Evolutionary conservation across 768 basidiomycete genomes (phyloP).

Genomic region (Agrocybe pediades): DNA sequence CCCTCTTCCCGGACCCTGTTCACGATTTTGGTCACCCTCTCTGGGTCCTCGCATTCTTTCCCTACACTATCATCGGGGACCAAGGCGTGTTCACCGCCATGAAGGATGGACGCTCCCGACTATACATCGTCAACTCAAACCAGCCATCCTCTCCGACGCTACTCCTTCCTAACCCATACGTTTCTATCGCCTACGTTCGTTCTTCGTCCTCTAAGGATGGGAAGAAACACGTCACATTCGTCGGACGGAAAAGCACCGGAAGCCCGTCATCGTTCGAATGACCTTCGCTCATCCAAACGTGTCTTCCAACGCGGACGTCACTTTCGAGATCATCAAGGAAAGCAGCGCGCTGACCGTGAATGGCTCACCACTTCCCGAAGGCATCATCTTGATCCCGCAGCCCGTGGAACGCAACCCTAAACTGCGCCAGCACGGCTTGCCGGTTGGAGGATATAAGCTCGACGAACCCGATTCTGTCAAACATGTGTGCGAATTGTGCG

Average conservation of each 20-base stretch:
- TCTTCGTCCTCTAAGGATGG: conserved; percentile 29
- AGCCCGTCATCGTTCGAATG: conserved; percentile 36
- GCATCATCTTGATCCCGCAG: conserved; percentile 48
- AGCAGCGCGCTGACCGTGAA: conserved; percentile 2
- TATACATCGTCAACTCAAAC: conserved; percentile 40
- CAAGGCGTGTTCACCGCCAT: conserved; percentile 39
- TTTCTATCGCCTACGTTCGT: conserved; percentile 38
- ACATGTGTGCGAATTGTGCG: background rate
- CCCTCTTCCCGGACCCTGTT: conserved; percentile 45
- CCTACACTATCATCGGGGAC: conserved; percentile 45
- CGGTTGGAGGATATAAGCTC: background rate
- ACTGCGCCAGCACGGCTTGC: background rate
- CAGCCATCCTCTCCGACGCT: conserved; percentile 29
- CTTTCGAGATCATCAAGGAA: conserved; percentile 12
- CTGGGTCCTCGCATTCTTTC: conserved; percentile 53
- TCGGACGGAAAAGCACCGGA: conserved; percentile 43
- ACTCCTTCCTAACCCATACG: conserved; percentile 42
- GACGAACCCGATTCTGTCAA: background rate
- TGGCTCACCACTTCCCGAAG: conserved; percentile 12
- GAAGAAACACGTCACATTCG: conserved; percentile 41
- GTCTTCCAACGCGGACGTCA: background rate
- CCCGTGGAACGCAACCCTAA: conserved; percentile 29
- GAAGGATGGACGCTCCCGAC: conserved; percentile 41
- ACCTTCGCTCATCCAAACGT: conserved; percentile 13
- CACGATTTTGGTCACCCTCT: conserved; percentile 56